Percentiles rank a stretch among this genome's conserved stretches.
These are phyloP conservation scores for Gossypium herbaceum DNA, from an alignment of 345 rosid genomes.

Conservation along the genomic window DNA sequence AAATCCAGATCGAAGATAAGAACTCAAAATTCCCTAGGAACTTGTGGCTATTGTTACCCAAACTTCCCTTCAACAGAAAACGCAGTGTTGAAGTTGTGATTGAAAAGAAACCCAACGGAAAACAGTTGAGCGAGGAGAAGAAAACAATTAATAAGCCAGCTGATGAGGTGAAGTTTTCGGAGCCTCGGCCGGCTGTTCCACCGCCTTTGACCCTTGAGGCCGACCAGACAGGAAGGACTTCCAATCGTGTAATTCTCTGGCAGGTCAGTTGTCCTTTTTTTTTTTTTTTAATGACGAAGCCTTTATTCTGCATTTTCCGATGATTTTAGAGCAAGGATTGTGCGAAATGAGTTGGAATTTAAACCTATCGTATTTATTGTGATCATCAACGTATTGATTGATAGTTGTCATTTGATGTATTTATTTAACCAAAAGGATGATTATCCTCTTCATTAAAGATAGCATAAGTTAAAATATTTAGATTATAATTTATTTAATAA, in stretches of 20 bases:
- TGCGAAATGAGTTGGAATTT: too few relatives aligned
- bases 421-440: too few relatives aligned
- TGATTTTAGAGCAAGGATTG: not conserved
- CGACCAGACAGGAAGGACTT: conserved; percentile 16
- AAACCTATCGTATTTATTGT: too few relatives aligned
- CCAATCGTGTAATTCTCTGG: conserved; percentile 19
- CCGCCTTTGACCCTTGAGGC: conserved; percentile 30
- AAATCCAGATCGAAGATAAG: not conserved
- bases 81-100: conserved; percentile 5
- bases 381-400: too few relatives aligned
- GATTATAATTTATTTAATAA: too few relatives aligned
- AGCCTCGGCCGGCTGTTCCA: conserved; percentile 27
- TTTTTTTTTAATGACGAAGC: not conserved
- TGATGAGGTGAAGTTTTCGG: conserved; percentile 22
- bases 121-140: not conserved
- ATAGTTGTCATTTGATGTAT: too few relatives aligned
- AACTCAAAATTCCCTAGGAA: conserved; percentile 6
- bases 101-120: not conserved
- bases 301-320: not conserved
- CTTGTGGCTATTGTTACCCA: not conserved
- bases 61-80: conserved; percentile 5
- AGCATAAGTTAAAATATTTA: too few relatives aligned
- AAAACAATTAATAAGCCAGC: not conserved
- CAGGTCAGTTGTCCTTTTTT: conserved; percentile 14
- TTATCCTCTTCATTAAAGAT: too few relatives aligned